Conservation (phyloP, 495 filamentous ascomycete species). For the Cladorrhinum samala region DNA sequence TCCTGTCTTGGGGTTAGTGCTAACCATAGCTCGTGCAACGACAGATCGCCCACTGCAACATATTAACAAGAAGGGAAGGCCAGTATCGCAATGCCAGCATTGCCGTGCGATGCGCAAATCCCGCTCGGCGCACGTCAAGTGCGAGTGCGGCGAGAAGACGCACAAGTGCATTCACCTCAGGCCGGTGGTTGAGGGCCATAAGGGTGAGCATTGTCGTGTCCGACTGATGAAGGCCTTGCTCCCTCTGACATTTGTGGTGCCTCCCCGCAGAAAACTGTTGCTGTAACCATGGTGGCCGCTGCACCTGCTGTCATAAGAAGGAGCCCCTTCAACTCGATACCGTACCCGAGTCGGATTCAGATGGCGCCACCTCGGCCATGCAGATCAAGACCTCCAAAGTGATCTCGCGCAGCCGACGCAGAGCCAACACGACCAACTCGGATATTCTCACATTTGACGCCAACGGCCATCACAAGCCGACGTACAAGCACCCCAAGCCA, state of each 20-base stretch:
- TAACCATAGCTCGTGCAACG: slow-evolving; percentile 19
- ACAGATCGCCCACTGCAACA: slow-evolving; percentile 87
- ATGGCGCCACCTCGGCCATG: slow-evolving; percentile 34
- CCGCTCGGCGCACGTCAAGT: slow-evolving; percentile 90
- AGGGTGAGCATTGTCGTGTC: slow-evolving; percentile 43
- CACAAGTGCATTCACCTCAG: slow-evolving; percentile 63
- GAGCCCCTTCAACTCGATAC: slow-evolving; percentile 67
- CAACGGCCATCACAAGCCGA: slow-evolving; percentile 91
- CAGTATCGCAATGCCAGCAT: slow-evolving; percentile 96
- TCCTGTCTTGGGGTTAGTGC: slow-evolving; percentile 9
- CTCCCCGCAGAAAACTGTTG: slow-evolving; percentile 68
- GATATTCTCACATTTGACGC: slow-evolving; percentile 81
- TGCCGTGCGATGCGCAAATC: slow-evolving; percentile 97
- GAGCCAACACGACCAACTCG: slow-evolving; percentile 76
- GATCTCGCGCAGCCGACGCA: slow-evolving; percentile 52
- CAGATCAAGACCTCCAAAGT: slow-evolving; percentile 41
- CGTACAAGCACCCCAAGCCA: slow-evolving; percentile 79
- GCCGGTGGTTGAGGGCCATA: slow-evolving; percentile 47
- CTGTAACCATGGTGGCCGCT: slow-evolving; percentile 87
- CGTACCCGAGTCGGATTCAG: slow-evolving; percentile 60
- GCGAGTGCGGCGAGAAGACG: slow-evolving; percentile 92
- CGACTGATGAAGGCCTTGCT: slow-evolving; percentile 29
- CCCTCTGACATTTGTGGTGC: slow-evolving; percentile 43
- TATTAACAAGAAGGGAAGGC: slow-evolving; percentile 97
- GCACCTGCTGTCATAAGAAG: slow-evolving; percentile 88